Evolutionary conservation across 73 alveolate genomes (phyloP).

Genomic region (Urostyla sp.): DNA sequence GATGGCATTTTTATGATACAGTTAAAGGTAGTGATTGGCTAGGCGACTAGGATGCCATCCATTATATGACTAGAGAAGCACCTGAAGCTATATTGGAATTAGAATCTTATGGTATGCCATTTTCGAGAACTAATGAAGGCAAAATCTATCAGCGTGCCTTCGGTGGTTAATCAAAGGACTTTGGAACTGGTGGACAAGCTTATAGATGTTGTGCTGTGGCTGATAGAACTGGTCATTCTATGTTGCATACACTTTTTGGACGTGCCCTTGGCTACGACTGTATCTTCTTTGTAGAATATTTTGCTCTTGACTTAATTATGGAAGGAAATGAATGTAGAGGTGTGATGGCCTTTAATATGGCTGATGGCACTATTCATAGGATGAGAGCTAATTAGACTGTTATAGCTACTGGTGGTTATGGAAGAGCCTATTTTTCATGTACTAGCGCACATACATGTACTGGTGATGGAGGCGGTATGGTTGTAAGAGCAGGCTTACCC

Average conservation of each 20-base stretch:
- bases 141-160: conserved; percentile 96
- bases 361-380: conserved; percentile 92
- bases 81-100: conserved; percentile 93
- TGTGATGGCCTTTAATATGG: conserved; percentile 85
- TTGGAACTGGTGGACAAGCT: conserved; percentile 95
- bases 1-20: conserved; percentile 98
- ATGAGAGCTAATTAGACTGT: conserved; percentile 86
- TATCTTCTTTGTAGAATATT: conserved; percentile 95
- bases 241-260: conserved; percentile 95
- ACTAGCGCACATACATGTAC: conserved; percentile 99
- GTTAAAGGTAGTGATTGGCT: conserved; percentile 91
- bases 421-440: conserved; percentile 94
- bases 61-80: conserved; percentile 95
- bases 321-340: conserved; percentile 84
- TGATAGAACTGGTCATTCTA: conserved; percentile 97
- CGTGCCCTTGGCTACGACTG: conserved; percentile 93
- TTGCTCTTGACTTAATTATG: conserved; percentile 95
- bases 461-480: conserved; percentile 95
- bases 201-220: conserved; percentile 96
- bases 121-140: conserved; percentile 96
- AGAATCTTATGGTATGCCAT: conserved; percentile 95
- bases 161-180: conserved; percentile 93
- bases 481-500: conserved; percentile 92
- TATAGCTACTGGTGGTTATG: conserved; percentile 95
- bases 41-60: conserved; percentile 97